Conservation (phyloP, 192 early-diverging fungal species). For the Chytriomyces sp. region DNA sequence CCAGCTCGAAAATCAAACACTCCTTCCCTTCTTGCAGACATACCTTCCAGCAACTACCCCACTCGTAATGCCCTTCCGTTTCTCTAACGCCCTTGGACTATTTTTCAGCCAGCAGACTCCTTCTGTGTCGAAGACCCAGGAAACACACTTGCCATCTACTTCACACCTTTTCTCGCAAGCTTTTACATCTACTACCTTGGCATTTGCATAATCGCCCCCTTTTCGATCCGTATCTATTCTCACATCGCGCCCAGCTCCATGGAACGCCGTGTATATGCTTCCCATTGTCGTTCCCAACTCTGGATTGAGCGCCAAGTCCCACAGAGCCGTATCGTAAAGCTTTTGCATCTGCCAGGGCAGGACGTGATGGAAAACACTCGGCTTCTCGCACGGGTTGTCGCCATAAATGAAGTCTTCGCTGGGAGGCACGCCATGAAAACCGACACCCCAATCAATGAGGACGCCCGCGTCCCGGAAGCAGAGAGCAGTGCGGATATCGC, state of each 20-base stretch:
- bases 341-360: slow-evolving; percentile 33
- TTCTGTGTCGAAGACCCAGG: slow-evolving; percentile 19
- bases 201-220: not conserved
- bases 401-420: slow-evolving; percentile 12
- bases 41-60: not conserved
- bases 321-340: slow-evolving; percentile 27
- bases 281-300: not conserved
- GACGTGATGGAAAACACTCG: slow-evolving; percentile 46
- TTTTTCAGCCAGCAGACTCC: slow-evolving; percentile 20
- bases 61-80: not conserved
- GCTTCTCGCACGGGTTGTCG: slow-evolving; percentile 42
- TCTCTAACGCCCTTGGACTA: not conserved
- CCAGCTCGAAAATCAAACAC: too few relatives aligned
- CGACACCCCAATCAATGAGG: slow-evolving; percentile 4
- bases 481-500: slow-evolving; percentile 44
- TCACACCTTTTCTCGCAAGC: slow-evolving; percentile 13
- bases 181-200: not conserved
- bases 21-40: slow-evolving; percentile 4
- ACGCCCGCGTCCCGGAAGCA: slow-evolving; percentile 46
- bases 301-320: not conserved
- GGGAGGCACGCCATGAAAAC: slow-evolving; percentile 32
- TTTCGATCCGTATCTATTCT: not conserved
- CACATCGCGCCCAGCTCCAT: not conserved
- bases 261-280: slow-evolving; percentile 5
- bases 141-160: not conserved